Evolutionary conservation across 2,329 filamentous ascomycete genomes (phyloP), one percentile per base, ranked within the genome.

Genomic region (Alternaria infectoria): DNA sequence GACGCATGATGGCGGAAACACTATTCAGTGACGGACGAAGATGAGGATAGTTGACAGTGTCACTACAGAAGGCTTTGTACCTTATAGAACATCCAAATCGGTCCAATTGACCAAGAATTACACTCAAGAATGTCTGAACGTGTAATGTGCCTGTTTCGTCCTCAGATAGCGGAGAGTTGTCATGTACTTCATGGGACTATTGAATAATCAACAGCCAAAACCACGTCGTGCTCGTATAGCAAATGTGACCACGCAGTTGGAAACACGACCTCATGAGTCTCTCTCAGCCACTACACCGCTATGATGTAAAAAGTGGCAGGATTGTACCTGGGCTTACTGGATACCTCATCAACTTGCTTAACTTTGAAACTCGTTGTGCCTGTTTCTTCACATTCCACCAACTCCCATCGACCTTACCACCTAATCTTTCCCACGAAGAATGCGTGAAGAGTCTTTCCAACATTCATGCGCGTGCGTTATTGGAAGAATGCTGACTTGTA

Each of bases 211-310:
- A 11, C 15, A 40, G 36, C 36, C 9, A 11, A 17, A 17, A 7
- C n/a, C 36, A 2, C 1, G 9, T n/a, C n/a, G 17, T 40, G 36
- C n/a, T 17, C 0, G 0, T 40, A 3, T 0, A 40, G 3, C 36
- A 40, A 10, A 17, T 2, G 1, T 40, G n/a, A 40, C 17, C 36
- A 40, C 17, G 32, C 36, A 9, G 9, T 1, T 40, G n/a, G n/a
- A 40, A 17, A 40, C n/a, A 40, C 15, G 0, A 9, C 36, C 32
- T 3, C n/a, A 40, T 11, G 4, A 40, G 15, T 40, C 36, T 40
- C 12, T 32, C 9, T 40, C n/a, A 6, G 1, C 36, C 9, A 11
- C 36, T 11, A 40, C 15, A 40, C 9, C 36, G 36, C 36, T n/a
- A 17, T n/a, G 15, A 40, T 17, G 10, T 40, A 2, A 17, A 10